Conservation (phyloP, 768 basidiomycete genomes). For the Pholiota conissans region DNA sequence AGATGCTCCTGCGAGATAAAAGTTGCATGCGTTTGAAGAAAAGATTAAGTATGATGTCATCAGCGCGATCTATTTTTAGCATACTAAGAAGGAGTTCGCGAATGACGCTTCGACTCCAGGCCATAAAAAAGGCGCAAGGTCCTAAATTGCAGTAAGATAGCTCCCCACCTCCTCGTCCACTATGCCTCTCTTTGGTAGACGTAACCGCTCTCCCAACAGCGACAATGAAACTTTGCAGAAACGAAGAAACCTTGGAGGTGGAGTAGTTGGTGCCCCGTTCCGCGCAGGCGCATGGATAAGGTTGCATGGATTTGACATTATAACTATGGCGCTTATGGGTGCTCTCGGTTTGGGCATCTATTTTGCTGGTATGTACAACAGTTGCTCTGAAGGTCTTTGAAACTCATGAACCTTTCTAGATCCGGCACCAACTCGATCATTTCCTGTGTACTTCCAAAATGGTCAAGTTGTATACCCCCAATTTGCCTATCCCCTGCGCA, state of each 20-base stretch:
- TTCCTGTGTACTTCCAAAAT: slow-evolving; percentile 44
- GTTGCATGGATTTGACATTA: slow-evolving; percentile 49
- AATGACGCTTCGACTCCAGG: not conserved
- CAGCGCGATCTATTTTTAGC: not conserved
- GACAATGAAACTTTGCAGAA: slow-evolving; percentile 12
- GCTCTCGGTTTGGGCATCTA: slow-evolving; percentile 54
- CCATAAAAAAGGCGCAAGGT: not conserved
- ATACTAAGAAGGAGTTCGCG: too few relatives aligned
- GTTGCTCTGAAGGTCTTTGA: not conserved
- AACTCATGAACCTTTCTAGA: slow-evolving; percentile 20
- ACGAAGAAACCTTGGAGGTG: slow-evolving; percentile 6
- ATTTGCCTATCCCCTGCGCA: slow-evolving; percentile 49
- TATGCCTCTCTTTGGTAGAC: slow-evolving; percentile 20
- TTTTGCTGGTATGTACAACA: slow-evolving; percentile 37
- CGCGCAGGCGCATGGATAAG: slow-evolving; percentile 39
- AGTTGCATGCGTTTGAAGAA: too few relatives aligned
- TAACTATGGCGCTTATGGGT: slow-evolving; percentile 62
- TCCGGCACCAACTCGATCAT: slow-evolving; percentile 43
- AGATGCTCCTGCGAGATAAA: not conserved
- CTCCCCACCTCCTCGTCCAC: not conserved
- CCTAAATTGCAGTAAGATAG: too few relatives aligned
- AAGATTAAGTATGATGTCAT: not conserved
- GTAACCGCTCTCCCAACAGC: slow-evolving; percentile 6
- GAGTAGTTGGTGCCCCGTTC: slow-evolving; percentile 27
- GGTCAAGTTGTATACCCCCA: slow-evolving; percentile 54